A percentile compares a stretch with the other conserved stretches of the same genome.
phyloP scores from a whole-genome alignment of 306 rosid genomes.

The Boehmeria nivea region DNA sequence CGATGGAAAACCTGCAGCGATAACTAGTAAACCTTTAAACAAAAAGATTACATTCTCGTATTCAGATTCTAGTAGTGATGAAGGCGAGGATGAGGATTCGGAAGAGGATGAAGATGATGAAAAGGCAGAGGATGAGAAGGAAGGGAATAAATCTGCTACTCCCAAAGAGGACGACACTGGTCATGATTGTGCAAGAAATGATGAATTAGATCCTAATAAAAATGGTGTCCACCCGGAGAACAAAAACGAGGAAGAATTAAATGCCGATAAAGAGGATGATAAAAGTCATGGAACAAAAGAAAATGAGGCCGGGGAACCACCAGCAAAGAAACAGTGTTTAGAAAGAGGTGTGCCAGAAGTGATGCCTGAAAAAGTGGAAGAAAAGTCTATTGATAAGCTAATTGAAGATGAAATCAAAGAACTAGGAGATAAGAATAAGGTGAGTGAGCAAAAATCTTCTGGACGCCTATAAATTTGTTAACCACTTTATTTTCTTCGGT shows the following conservation, averaged over 20 bases:
- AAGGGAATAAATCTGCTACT: conserved; percentile 35
- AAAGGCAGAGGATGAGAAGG: conserved; percentile 17
- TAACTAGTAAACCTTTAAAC: conserved; percentile 49
- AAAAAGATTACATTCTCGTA: conserved; percentile 69
- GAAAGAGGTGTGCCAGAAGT: conserved; percentile 35
- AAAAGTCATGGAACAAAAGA: conserved; percentile 19
- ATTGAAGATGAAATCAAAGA: conserved; percentile 77
- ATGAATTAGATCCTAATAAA: no score
- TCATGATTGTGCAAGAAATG: no score
- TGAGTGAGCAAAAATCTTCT: no score
- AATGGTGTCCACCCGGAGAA: no score
- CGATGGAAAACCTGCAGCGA: conserved; percentile 23
- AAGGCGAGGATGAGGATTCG: conserved; percentile 17
- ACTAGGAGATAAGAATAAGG: conserved; percentile 81
- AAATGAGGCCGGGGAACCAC: conserved; percentile 45
- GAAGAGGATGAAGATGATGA: conserved; percentile 13
- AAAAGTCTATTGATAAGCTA: conserved; percentile 68
- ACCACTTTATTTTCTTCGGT: no score
- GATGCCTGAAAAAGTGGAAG: conserved; percentile 38
- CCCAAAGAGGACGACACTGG: conserved; percentile 20
- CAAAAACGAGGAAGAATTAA: conserved; percentile 36
- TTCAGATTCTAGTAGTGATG: conserved; percentile 25
- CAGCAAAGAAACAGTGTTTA: conserved; percentile 51
- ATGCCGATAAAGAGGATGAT: conserved; percentile 24
- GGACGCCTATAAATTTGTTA: no score